Evolutionary conservation across 768 basidiomycete species (phyloP), one percentile per base, ranked within the genome.

Genomic region (Mrakia blollopis): DNA sequence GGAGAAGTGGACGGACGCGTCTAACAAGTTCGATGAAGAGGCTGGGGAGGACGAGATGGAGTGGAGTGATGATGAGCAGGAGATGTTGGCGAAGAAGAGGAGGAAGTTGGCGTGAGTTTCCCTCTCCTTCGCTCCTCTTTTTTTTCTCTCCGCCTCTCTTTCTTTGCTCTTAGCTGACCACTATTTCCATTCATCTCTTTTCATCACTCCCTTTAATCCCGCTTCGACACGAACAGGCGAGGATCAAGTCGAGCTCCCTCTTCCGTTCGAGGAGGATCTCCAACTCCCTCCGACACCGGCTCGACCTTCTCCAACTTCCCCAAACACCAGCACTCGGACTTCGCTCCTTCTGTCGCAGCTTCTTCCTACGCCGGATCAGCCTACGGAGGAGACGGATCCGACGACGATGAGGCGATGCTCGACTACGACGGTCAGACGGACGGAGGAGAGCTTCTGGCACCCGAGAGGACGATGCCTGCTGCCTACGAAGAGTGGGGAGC

Each of bases 1-100:
- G 1, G 57, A 77, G 72, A 65, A 63, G 41, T 77, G 76, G 76
- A 77, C 76, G 28, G 77, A 78, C 52, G 77, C 77, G 9, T 68
- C 62, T 30, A 78, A 78, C 68, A 70, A 62, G 65, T 74, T 60
- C 44, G 77, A 78, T 35, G 77, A 78, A 67, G 77, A 78, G 52
- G 72, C 63, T 18, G 67, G 52, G 16, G 77, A 70, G 39, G 77
- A 74, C 23, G 77, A 78, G 73, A 74, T 74, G 72, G 77, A 78
- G 37, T 78, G 73, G 73, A 37, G 30, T 30, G 77, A 78, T 52
- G 77, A 78, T 28, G 77, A 78, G 44, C 41, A 57, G 11, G 77
- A 78, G 61, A 72, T 72, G 47, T 35, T 37, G 23, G 77, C 77
- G 30, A 78, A 78, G 69, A 68, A 68, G 30, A 39, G 68, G 35